Base-by-base conservation (phyloP, 257 asterid genomes). In the Nicotiana tabacum region DNA sequence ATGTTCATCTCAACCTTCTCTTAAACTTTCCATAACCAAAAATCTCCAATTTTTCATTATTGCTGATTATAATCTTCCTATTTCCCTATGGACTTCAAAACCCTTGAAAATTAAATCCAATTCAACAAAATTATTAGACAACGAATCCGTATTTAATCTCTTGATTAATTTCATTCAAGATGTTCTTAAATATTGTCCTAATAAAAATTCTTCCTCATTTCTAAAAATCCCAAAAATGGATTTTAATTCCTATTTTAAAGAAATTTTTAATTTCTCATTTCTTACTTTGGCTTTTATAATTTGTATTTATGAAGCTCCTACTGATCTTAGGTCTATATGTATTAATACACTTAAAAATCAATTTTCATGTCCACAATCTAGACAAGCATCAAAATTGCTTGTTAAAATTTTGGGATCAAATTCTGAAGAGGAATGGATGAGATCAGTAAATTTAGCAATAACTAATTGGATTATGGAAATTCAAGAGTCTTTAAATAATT, bases 231-330 rank as follows among this genome's bases (percentile, higher is more conserved):
- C 91, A 6, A 57, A 13, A 74, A 67, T 77, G 2, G 82, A 86
- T 64, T 39, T 81, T 0, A 60, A 77, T 9, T 77, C 77, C 80
- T 78, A 5, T 43, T 7, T 87, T 43, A 87, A 83, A 32, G 93
- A 91, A 66, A 62, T 89, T 37, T 90, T 92, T 88, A 90, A 95
- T 82, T 88, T 92, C 89, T 65, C 93, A 1, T 90, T 93, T 53
- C 92, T 95, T 7, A 88, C 89, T 70, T 88, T 95, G 12, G 16
- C 88, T 68, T 95, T 93, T 90, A 77, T 92, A 79, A 82, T 95
- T 6, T 93, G 97, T 90, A 89, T 93, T 85, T 95, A 92, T 48
- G 98, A 95, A 81, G 94, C 97, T 7, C 98, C 98, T 2, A 30
- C 82, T 1, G 95, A 92, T 21, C 29, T 95, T 9, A 91, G 99